phyloP scores from a whole-genome alignment of 2,329 filamentous ascomycete species.

The Stachybotrys chlorohalonatus region DNA sequence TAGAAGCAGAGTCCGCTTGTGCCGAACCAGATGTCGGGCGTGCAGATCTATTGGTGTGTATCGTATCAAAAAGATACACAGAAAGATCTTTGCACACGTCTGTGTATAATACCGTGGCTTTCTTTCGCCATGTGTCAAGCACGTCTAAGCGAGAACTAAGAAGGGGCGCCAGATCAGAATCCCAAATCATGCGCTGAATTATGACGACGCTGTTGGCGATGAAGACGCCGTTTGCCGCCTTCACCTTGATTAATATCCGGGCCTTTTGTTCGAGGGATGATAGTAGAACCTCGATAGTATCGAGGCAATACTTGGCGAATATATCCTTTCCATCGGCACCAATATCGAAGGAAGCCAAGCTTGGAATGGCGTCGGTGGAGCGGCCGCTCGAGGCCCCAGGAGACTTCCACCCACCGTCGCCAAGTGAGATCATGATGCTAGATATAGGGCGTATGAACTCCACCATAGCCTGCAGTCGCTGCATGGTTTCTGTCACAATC shows the following conservation, averaged over 20 bases:
- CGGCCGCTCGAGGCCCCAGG: constrained; percentile 40
- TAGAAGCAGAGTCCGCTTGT: constrained; percentile 65
- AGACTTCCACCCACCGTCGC: constrained; percentile 81
- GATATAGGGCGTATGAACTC: constrained; percentile 78
- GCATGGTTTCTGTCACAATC: constrained; percentile 76
- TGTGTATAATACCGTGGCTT: constrained; percentile 70
- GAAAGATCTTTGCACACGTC: constrained; percentile 86
- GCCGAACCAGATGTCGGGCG: constrained; percentile 62
- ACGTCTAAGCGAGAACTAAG: constrained; percentile 57
- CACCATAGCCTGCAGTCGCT: constrained; percentile 76
- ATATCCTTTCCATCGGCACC: constrained; percentile 81
- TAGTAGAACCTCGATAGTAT: constrained; percentile 79
- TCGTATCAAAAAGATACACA: constrained; percentile 76
- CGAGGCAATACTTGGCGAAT: constrained; percentile 80
- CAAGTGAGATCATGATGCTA: constrained; percentile 83
- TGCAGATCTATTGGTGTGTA: constrained; percentile 71
- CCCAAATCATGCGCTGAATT: constrained; percentile 73
- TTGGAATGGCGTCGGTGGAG: constrained; percentile 56
- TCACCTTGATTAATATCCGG: constrained; percentile 63
- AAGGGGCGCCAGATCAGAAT: constrained; percentile 68
- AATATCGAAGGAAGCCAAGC: constrained; percentile 73
- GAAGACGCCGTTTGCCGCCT: constrained; percentile 77
- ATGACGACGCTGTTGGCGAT: constrained; percentile 80
- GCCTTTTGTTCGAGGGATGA: constrained; percentile 67
- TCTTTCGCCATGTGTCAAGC: constrained; percentile 81